These are phyloP conservation scores for Gossypium herbaceum DNA, from an alignment of 345 rosid genomes.

Conservation along the genomic window DNA sequence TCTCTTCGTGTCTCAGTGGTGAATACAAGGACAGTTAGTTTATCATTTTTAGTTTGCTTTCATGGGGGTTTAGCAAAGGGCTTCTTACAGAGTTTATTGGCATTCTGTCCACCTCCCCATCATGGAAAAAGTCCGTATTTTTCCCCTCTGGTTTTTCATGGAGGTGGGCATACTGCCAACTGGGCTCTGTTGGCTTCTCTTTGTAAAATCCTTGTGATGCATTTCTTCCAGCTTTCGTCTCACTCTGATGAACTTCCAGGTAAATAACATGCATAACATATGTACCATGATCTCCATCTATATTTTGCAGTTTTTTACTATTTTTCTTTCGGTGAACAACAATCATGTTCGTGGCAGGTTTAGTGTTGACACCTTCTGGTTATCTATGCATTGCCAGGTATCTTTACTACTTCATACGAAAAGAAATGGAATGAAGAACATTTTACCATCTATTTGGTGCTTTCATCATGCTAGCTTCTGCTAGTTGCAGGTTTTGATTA, in stretches of 20 bases:
- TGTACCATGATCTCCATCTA: neutral
- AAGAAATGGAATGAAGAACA: neutral
- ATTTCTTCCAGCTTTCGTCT: neutral
- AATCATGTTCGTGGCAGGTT: neutral
- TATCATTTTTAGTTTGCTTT: conserved; percentile 22
- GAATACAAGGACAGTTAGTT: conserved; percentile 2
- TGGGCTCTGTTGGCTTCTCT: conserved; percentile 76
- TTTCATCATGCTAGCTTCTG: conserved; percentile 4
- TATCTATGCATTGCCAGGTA: neutral
- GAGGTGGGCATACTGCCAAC: conserved; percentile 96
- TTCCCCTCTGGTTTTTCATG: conserved; percentile 10
- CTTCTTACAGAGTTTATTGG: conserved; percentile 81
- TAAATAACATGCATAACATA: conserved; percentile 15
- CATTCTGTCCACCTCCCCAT: conserved; percentile 99
- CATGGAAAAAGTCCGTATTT: neutral
- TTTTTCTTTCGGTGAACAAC: neutral
- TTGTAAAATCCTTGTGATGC: conserved; percentile 62
- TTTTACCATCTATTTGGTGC: neutral
- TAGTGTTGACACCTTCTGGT: neutral
- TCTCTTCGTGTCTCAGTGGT: conserved; percentile 13
- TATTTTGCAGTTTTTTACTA: neutral
- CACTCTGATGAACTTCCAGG: conserved; percentile 17
- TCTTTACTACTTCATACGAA: neutral
- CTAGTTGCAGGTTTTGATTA: neutral
- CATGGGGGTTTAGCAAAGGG: conserved; percentile 88